These are phyloP conservation scores for Carex arenaria DNA, from an alignment of 202 grass and related monocot species.

Conservation along the genomic window DNA sequence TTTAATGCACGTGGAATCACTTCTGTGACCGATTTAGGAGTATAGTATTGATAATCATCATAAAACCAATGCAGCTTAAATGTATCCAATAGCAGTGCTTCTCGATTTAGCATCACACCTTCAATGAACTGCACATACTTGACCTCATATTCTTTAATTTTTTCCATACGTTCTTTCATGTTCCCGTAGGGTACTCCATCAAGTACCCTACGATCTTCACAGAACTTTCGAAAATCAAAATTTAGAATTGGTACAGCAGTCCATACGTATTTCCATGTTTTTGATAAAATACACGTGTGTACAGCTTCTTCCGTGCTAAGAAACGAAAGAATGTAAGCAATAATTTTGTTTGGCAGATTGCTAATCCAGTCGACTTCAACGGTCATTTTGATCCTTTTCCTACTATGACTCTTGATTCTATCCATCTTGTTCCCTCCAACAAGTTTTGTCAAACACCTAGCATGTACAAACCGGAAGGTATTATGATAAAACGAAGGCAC, in stretches of 20 bases:
- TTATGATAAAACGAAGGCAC: too few species aligned
- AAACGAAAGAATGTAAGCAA: slow-evolving; percentile 15
- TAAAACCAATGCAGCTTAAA: not conserved
- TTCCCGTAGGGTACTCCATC: fast-evolving
- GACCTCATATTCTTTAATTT: not conserved
- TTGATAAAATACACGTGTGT: slow-evolving; percentile 10
- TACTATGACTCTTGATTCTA: too few species aligned
- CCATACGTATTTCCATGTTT: slow-evolving; percentile 27
- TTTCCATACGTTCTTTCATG: not conserved
- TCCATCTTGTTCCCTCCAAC: too few species aligned
- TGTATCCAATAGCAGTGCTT: not conserved
- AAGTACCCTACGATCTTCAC: not conserved
- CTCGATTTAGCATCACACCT: not conserved
- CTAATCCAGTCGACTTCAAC: not conserved
- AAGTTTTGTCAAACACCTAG: too few species aligned
- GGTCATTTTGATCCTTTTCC: not conserved
- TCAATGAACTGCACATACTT: not conserved
- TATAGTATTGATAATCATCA: not conserved
- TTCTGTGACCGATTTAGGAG: not conserved
- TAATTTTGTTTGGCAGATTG: slow-evolving; percentile 10
- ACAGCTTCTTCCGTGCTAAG: slow-evolving; percentile 17
- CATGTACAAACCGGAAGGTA: too few species aligned
- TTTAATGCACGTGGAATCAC: not conserved
- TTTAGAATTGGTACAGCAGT: slow-evolving; percentile 12
- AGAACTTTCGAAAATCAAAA: not conserved